Evolutionary conservation across 768 basidiomycete species (phyloP).

Genomic region (Cystobasidium ongulense): DNA sequence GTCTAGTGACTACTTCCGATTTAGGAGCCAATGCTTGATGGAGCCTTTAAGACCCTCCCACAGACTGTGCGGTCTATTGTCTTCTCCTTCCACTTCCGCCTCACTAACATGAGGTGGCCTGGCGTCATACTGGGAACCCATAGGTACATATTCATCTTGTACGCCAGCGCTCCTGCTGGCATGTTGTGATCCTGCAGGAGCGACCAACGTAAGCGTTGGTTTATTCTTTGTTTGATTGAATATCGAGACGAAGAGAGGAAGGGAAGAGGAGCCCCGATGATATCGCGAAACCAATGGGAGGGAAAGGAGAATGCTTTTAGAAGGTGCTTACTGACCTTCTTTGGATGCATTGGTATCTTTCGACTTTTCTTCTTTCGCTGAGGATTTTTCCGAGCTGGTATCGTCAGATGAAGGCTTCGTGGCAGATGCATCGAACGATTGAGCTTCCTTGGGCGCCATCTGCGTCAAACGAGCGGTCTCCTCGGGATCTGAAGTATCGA

Average conservation of each 20-base stretch:
- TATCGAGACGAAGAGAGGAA: background rate
- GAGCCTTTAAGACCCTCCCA: constrained; percentile 26
- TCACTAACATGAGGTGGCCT: background rate
- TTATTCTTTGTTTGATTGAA: background rate
- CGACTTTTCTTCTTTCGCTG: background rate
- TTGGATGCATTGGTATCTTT: background rate
- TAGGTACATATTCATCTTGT: background rate
- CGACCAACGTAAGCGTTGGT: background rate
- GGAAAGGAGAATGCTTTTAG: background rate
- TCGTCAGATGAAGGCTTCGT: background rate
- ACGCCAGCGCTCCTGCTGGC: constrained; percentile 12
- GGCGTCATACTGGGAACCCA: background rate
- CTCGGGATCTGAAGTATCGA: background rate
- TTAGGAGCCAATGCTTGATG: background rate
- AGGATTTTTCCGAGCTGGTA: background rate
- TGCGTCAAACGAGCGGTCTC: background rate
- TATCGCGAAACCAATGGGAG: background rate
- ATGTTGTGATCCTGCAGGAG: constrained; percentile 7
- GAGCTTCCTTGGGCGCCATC: background rate
- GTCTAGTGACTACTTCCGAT: background rate
- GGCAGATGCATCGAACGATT: background rate
- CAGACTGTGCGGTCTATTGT: constrained; percentile 9
- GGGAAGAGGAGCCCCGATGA: background rate
- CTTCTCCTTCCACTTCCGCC: background rate
- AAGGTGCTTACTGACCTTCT: background rate